These are phyloP conservation scores for Neonothopanus nambi DNA, from an alignment of 1,284 basidiomycete species.

Conservation along the genomic window DNA sequence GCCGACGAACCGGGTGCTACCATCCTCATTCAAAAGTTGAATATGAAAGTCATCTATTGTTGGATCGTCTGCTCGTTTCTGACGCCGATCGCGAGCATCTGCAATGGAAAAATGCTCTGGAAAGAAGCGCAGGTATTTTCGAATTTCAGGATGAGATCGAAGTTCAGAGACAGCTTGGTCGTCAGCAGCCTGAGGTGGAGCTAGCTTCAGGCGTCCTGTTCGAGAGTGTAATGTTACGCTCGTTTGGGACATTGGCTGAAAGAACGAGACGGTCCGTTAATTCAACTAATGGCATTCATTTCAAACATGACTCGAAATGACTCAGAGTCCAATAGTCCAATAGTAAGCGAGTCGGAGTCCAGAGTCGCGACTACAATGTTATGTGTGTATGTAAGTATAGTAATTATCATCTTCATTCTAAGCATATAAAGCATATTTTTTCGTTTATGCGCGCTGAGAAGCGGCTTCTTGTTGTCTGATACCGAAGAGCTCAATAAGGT, in stretches of 20 bases:
- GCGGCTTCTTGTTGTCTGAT: conserved; percentile 29
- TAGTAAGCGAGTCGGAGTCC: too few species aligned
- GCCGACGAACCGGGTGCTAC: conserved; percentile 12
- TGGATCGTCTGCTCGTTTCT: conserved; percentile 33
- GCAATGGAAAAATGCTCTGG: conserved; percentile 35
- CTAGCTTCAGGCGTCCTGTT: conserved; percentile 37
- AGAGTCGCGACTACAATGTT: too few species aligned
- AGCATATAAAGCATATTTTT: too few species aligned
- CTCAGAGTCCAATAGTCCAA: too few species aligned
- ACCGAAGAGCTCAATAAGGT: conserved; percentile 61
- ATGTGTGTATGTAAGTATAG: too few species aligned
- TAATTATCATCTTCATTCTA: too few species aligned
- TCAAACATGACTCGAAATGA: neutral
- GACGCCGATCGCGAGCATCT: conserved; percentile 35
- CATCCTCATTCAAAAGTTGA: conserved; percentile 18
- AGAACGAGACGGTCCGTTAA: neutral
- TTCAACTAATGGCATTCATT: too few species aligned
- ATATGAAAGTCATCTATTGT: conserved; percentile 34
- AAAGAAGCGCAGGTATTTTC: conserved; percentile 39
- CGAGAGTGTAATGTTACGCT: conserved; percentile 27
- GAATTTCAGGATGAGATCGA: conserved; percentile 38
- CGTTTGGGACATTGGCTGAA: neutral
- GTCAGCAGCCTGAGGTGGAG: conserved; percentile 34
- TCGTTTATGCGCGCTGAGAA: neutral
- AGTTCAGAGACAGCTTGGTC: conserved; percentile 36